Conservation (phyloP, 192 early-diverging fungal genomes). For the Podila verticillata region DNA sequence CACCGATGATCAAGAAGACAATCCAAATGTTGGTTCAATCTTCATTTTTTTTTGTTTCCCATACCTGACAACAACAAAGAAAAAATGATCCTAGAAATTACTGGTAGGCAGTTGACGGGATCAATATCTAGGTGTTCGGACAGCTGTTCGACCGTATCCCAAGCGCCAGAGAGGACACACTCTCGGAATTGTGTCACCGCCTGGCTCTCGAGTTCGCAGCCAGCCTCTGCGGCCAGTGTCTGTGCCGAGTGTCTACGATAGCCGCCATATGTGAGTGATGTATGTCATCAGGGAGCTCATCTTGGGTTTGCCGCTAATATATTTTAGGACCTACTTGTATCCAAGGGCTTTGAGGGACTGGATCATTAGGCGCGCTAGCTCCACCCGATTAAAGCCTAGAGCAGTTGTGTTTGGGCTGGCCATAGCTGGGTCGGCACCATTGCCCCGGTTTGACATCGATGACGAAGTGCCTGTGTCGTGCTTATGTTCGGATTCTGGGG, state of each 20-base stretch:
- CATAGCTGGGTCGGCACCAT: conserved; percentile 5
- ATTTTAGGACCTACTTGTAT: conserved; percentile 64
- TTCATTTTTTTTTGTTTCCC: no score
- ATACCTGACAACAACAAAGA: neutral
- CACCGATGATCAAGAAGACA: no score
- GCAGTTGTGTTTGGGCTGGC: conserved; percentile 8
- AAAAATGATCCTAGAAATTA: conserved; percentile 27
- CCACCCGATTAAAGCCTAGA: conserved; percentile 56
- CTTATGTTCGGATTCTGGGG: neutral
- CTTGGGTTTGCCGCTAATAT: neutral
- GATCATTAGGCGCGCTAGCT: conserved; percentile 90
- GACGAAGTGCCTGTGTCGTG: conserved; percentile 3
- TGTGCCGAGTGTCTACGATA: conserved; percentile 71
- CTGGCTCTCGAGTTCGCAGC: conserved; percentile 77
- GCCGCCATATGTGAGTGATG: neutral
- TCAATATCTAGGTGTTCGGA: conserved; percentile 62
- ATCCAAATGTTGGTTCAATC: no score
- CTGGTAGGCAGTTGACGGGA: conserved; percentile 36
- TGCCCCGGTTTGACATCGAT: conserved; percentile 1
- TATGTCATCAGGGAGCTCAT: neutral
- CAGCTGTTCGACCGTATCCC: conserved; percentile 72
- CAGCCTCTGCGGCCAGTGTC: conserved; percentile 81
- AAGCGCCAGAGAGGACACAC: conserved; percentile 81
- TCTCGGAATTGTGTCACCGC: conserved; percentile 75
- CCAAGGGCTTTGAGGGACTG: conserved; percentile 88